Percentiles rank a stretch among this genome's conserved stretches.
Conservation (phyloP, 805 yeast species). For the Starmerella apis region DNA sequence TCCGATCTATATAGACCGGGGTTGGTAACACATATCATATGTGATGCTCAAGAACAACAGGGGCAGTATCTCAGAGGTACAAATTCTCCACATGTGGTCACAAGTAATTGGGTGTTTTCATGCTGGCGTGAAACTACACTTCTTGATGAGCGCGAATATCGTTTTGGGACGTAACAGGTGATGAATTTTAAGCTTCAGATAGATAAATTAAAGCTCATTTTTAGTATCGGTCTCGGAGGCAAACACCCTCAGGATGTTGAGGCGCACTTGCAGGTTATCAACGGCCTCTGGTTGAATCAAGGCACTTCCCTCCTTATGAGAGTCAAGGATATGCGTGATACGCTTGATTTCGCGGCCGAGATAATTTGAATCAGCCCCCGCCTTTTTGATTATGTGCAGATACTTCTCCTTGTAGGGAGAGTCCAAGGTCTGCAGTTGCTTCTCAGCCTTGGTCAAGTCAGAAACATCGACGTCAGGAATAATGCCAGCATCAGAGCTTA, state of each 20-base stretch:
- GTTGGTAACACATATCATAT: conserved; percentile 14
- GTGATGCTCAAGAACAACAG: neutral
- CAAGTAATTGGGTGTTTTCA: conserved; percentile 32
- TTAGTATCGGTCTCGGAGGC: conserved; percentile 23
- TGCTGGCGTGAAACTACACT: conserved; percentile 29
- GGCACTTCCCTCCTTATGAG: conserved; percentile 11
- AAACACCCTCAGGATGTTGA: conserved; percentile 38
- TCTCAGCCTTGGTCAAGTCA: conserved; percentile 29
- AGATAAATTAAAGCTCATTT: conserved; percentile 25
- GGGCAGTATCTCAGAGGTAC: neutral
- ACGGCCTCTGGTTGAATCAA: conserved; percentile 36
- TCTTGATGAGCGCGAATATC: conserved; percentile 21
- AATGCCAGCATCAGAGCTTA: conserved; percentile 36
- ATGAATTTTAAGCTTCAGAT: neutral
- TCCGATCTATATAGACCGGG: conserved; percentile 5
- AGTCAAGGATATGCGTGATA: conserved; percentile 35
- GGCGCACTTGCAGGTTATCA: conserved; percentile 44
- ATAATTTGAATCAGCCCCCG: conserved; percentile 30
- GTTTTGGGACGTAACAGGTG: neutral
- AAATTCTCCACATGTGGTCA: conserved; percentile 30
- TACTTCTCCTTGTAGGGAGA: conserved; percentile 25
- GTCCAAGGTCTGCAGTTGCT: conserved; percentile 5
- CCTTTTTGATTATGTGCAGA: conserved; percentile 27
- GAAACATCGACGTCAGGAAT: conserved; percentile 31
- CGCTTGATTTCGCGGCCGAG: conserved; percentile 40